Evolutionary conservation across 768 basidiomycete species (phyloP), one percentile per base, ranked within the genome.

Genomic region (Dioszegia crocea): DNA sequence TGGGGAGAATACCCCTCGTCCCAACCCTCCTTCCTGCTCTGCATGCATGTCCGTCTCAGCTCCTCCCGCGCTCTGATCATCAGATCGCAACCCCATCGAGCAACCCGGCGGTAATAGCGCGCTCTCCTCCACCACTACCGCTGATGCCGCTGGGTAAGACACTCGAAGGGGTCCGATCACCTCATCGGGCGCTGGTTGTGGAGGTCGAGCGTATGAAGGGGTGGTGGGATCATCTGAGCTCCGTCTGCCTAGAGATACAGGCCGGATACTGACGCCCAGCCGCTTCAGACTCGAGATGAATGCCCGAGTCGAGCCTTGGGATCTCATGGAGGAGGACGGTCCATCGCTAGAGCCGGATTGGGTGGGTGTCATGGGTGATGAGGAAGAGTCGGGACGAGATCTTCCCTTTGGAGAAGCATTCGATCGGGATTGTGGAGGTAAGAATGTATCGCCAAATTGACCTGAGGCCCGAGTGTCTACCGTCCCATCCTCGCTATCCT

Each of bases 1-100:
- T 19, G 62, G 58, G 1, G 62, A 64, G 29, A 59, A 64, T 26
- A 60, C 14, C n/a, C 53, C 21, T 55, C 43, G 24, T 55, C 33
- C 30, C 6, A 9, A n/a, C 23, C 54, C 44, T 16, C 47, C 47
- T 48, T 6, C 16, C 27, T n/a, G 5, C 23, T 48, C 46, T 16
- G 27, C 29, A 9, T 48, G 8, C 49, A 8, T 17, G 3, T 14
- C 8, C 39, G 41, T 57, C 48, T 21, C 21, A n/a, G n/a, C n/a
- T n/a, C 19, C 24, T 4, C 41, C 24, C n/a, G 30, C 21, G n/a
- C 54, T 30, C 16, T 41, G n/a, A 55, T 43, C 31, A 10, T 21
- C 4, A n/a, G 31, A 23, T 21, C 17, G 10, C 36, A 17, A 38
- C 33, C 19, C 3, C 19, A 16, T 30, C 49, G 31, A 14, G 12